Conservation (phyloP, 2,329 filamentous ascomycete genomes). For the Colletotrichum cereale region DNA sequence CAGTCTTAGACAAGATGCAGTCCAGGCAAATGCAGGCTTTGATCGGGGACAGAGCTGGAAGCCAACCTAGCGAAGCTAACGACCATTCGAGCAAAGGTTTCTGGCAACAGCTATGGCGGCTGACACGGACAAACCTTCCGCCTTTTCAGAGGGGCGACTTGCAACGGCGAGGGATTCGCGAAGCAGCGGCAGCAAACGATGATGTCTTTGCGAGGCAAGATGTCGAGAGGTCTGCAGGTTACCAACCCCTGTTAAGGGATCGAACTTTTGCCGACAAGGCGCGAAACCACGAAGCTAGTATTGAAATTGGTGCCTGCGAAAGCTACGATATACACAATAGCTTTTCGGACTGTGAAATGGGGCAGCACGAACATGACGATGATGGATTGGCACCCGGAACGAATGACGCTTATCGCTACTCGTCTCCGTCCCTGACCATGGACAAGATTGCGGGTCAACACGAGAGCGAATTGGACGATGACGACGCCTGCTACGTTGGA, state of each 20-base stretch:
- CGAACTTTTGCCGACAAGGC: neutral
- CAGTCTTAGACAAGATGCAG: neutral
- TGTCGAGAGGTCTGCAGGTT: too few relatives aligned
- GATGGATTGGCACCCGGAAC: neutral
- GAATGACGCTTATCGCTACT: neutral
- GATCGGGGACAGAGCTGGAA: neutral
- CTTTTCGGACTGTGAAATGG: neutral
- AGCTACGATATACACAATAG: neutral
- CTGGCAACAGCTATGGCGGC: conserved; percentile 28
- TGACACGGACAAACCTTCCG: conserved; percentile 47
- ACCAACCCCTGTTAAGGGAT: neutral
- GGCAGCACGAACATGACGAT: neutral
- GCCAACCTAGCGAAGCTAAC: neutral
- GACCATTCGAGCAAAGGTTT: neutral
- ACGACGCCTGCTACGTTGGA: neutral
- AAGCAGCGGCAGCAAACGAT: conserved; percentile 23
- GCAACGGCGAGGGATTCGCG: conserved; percentile 50
- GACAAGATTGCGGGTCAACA: neutral
- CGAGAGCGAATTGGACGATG: neutral
- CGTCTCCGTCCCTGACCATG: neutral
- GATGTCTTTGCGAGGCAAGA: neutral
- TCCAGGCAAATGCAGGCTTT: neutral
- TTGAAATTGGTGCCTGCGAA: neutral
- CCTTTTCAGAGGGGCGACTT: conserved; percentile 49
- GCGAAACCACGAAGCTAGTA: neutral